phyloP scores from a whole-genome alignment of 2,329 filamentous ascomycete species.

The Botryotinia narcissicola region DNA sequence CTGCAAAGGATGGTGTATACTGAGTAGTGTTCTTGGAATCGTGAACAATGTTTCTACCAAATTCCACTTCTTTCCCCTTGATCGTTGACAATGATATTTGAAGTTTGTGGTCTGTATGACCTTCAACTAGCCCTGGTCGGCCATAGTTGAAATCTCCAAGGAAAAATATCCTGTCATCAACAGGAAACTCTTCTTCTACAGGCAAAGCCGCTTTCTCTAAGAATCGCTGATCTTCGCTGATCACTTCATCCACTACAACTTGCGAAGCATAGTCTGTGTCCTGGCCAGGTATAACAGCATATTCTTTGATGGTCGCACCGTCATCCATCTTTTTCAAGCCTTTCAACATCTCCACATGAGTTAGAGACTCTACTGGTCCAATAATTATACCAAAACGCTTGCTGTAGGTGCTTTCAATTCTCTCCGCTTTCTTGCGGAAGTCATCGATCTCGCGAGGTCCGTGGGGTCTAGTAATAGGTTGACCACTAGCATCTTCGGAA shows the following conservation, averaged over 20 bases:
- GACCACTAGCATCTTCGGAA: constrained; percentile 57
- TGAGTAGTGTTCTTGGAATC: constrained; percentile 67
- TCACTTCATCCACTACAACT: constrained; percentile 81
- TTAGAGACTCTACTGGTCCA: constrained; percentile 80
- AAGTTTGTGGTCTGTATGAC: constrained; percentile 71
- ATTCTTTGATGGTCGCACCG: constrained; percentile 89
- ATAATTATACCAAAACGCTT: constrained; percentile 87
- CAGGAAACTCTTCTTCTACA: constrained; percentile 87
- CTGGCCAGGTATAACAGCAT: constrained; percentile 78
- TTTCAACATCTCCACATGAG: constrained; percentile 91
- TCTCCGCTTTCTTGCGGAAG: constrained; percentile 79
- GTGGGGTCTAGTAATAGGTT: constrained; percentile 69
- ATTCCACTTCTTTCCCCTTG: constrained; percentile 74
- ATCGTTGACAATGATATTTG: constrained; percentile 74
- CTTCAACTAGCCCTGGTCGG: constrained; percentile 77
- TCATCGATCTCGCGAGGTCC: constrained; percentile 72
- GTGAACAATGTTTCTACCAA: constrained; percentile 70
- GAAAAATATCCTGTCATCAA: constrained; percentile 83
- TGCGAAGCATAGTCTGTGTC: constrained; percentile 92
- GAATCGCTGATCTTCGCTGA: constrained; percentile 90
- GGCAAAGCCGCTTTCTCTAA: constrained; percentile 84
- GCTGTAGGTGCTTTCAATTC: constrained; percentile 83
- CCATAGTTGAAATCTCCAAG: constrained; percentile 92
- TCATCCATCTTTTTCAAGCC: constrained; percentile 87
- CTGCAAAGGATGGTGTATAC: constrained; percentile 85